Percentiles rank a stretch among this genome's conserved stretches.
Conservation (phyloP, 208 protist genomes). For the Leishmania martiniquensis region DNA sequence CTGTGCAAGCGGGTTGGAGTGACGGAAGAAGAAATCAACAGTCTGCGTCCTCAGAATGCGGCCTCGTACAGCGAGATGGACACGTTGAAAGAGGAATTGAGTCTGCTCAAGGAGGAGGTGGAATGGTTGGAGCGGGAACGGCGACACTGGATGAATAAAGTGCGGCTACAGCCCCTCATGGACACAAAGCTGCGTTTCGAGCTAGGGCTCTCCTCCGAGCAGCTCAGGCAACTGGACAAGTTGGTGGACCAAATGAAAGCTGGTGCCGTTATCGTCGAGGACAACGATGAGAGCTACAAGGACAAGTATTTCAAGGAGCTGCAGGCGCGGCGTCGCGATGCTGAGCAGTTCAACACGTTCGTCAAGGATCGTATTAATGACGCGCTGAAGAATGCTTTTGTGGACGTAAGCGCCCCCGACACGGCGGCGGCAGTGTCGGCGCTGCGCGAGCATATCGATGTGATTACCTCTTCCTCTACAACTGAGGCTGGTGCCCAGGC, state of each 20-base stretch:
- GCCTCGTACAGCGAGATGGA: slow-evolving; percentile 80
- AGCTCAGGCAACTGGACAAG: slow-evolving; percentile 82
- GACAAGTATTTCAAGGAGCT: slow-evolving; percentile 81
- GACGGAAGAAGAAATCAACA: slow-evolving; percentile 88
- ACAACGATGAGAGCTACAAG: slow-evolving; percentile 70
- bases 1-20: slow-evolving; percentile 80
- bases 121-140: slow-evolving; percentile 90
- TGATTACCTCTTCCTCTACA: slow-evolving; percentile 35
- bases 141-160: slow-evolving; percentile 91
- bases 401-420: slow-evolving; percentile 38
- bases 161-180: slow-evolving; percentile 88
- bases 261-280: slow-evolving; percentile 61
- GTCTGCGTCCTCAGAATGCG: slow-evolving; percentile 62
- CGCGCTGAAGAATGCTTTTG: slow-evolving; percentile 57
- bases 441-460: slow-evolving; percentile 72
- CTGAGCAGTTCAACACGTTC: slow-evolving; percentile 79
- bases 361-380: slow-evolving; percentile 77
- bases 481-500: slow-evolving; percentile 26
- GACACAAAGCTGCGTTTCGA: slow-evolving; percentile 87
- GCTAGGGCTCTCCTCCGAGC: slow-evolving; percentile 80
- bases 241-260: slow-evolving; percentile 88
- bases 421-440: slow-evolving; percentile 48
- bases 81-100: slow-evolving; percentile 75
- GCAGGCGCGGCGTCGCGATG: slow-evolving; percentile 62
- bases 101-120: slow-evolving; percentile 83